These are phyloP conservation scores for Russula emetica DNA, from an alignment of 768 basidiomycete species.

Conservation along the genomic window DNA sequence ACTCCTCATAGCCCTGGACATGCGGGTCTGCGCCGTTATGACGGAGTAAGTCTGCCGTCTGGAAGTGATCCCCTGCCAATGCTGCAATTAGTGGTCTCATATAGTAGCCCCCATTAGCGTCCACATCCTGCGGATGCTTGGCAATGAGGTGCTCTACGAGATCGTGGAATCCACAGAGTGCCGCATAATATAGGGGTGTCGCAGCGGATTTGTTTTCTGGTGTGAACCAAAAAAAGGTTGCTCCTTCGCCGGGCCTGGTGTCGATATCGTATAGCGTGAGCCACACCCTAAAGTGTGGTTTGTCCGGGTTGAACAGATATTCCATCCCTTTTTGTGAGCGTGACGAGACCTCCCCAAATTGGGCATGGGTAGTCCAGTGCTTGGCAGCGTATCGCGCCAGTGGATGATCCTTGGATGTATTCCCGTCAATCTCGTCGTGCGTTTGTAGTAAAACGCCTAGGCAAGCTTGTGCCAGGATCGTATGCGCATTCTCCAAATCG, in stretches of 20 bases:
- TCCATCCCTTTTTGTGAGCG: background rate
- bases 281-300: background rate
- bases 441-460: background rate
- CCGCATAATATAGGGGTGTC: background rate
- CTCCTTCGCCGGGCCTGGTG: rapidly evolving
- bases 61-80: too few species aligned
- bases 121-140: too few species aligned
- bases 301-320: background rate
- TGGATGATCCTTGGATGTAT: background rate
- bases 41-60: too few species aligned
- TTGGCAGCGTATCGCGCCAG: background rate
- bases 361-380: background rate
- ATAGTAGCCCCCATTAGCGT: too few species aligned
- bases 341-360: background rate
- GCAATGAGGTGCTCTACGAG: too few species aligned
- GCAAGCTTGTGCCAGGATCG: background rate
- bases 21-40: too few species aligned
- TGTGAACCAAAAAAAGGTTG: background rate
- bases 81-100: too few species aligned
- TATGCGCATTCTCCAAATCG: background rate
- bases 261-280: background rate
- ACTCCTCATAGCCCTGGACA: too few species aligned
- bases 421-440: background rate
- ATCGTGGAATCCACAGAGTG: background rate
- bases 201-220: rapidly evolving